These are phyloP conservation scores for Wallacemonas sp. DNA, from an alignment of 208 protist species.

Conservation along the genomic window DNA sequence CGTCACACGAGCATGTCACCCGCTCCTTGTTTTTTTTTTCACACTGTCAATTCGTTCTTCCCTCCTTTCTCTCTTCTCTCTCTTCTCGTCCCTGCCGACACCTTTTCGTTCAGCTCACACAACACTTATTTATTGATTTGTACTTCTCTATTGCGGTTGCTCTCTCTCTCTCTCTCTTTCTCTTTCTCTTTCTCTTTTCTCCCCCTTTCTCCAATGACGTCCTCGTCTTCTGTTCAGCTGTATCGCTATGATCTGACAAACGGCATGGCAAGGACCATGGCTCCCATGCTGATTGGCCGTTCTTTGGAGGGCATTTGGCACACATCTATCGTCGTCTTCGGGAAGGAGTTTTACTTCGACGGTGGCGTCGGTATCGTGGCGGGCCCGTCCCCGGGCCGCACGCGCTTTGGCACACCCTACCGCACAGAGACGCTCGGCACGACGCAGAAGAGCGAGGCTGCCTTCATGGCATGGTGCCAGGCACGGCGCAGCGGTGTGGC, in stretches of 20 bases:
- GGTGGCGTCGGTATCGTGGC: constrained; percentile 80
- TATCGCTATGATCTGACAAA: constrained; percentile 94
- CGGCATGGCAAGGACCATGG: constrained; percentile 85
- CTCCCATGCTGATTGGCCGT: constrained; percentile 75
- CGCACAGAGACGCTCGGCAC: constrained; percentile 56
- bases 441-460: constrained; percentile 52
- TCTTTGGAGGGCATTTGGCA: constrained; percentile 94
- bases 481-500: neutral
- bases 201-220: neutral
- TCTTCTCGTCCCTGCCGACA: neutral
- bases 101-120: neutral
- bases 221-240: constrained; percentile 55
- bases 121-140: no score
- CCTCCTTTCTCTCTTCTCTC: constrained; percentile 1
- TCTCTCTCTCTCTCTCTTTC: constrained; percentile 4
- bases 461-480: constrained; percentile 58
- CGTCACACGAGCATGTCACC: no score
- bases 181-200: constrained; percentile 12
- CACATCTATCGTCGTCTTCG: constrained; percentile 92
- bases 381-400: constrained; percentile 43
- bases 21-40: no score
- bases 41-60: neutral
- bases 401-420: constrained; percentile 80
- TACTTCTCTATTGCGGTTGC: no score
- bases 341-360: constrained; percentile 92